phyloP scores from a whole-genome alignment of 805 yeast genomes.

The Spathaspora boniae region DNA sequence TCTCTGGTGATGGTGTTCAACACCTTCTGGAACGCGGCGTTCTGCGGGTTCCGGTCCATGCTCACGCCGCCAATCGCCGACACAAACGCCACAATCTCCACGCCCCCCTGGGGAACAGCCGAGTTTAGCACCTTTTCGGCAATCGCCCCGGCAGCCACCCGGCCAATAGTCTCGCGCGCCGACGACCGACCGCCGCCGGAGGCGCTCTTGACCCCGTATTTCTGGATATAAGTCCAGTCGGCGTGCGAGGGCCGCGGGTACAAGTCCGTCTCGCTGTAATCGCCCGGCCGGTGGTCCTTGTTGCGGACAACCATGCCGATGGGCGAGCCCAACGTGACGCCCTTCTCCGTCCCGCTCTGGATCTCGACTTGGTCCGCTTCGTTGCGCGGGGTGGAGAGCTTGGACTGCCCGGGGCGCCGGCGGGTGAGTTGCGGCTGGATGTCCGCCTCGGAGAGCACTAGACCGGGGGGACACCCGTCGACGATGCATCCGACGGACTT shows the following conservation, averaged over 20 bases:
- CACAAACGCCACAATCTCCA: constrained; percentile 95
- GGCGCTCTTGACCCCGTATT: constrained; percentile 90
- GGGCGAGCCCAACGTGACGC: constrained; percentile 90
- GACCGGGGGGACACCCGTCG: constrained; percentile 97
- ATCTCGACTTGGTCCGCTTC: constrained; percentile 91
- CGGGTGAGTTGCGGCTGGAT: constrained; percentile 94
- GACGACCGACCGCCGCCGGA: constrained; percentile 97
- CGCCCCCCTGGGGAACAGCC: constrained; percentile 61
- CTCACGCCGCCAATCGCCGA: constrained; percentile 82
- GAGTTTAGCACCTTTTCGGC: constrained; percentile 86
- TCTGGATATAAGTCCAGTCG: constrained; percentile 85
- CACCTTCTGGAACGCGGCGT: constrained; percentile 60
- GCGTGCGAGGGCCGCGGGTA: constrained; percentile 99
- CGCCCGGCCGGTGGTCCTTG: constrained; percentile 96
- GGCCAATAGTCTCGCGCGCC: constrained; percentile 97
- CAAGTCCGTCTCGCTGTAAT: constrained; percentile 90
- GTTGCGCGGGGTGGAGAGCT: constrained; percentile 89
- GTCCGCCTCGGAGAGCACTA: constrained; percentile 78
- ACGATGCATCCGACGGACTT: constrained; percentile 97
- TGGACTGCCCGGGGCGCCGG: constrained; percentile 97
- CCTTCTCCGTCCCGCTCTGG: constrained; percentile 92
- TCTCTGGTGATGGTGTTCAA: constrained; percentile 82
- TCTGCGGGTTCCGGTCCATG: constrained; percentile 70
- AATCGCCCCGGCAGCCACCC: constrained; percentile 98
- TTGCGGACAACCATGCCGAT: constrained; percentile 89